Percentiles rank a stretch among this genome's conserved stretches.
Conservation (phyloP, 108 stramenopile genomes). For the Epithemia pelagica region DNA sequence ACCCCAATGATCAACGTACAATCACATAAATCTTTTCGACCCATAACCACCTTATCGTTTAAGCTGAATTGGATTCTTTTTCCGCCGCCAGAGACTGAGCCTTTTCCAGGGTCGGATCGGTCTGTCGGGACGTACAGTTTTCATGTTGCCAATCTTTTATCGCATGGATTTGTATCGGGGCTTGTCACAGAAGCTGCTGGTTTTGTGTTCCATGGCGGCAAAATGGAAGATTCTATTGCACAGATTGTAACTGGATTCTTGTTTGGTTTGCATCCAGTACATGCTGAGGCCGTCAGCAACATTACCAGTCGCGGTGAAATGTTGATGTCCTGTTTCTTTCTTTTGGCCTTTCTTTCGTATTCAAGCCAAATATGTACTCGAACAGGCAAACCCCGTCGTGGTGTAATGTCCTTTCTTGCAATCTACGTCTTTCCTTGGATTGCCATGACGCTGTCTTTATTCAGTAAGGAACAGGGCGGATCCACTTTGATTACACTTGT, state of each 20-base stretch:
- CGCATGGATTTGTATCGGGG: conserved; percentile 41
- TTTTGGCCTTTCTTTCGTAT: conserved; percentile 36
- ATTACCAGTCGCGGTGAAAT: conserved; percentile 55
- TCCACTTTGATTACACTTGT: conserved; percentile 40
- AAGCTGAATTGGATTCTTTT: conserved; percentile 26
- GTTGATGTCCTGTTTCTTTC: conserved; percentile 40
- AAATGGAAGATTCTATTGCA: conserved; percentile 6
- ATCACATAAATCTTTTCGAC: conserved; percentile 51
- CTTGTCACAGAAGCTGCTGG: conserved; percentile 33
- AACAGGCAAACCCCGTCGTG: not conserved
- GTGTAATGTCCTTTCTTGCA: conserved; percentile 8
- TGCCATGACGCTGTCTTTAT: conserved; percentile 38
- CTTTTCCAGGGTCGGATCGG: not conserved
- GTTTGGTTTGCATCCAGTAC: conserved; percentile 51
- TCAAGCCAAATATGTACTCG: conserved; percentile 11
- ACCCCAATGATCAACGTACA: conserved; percentile 24
- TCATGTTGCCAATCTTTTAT: conserved; percentile 36
- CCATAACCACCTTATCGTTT: conserved; percentile 41
- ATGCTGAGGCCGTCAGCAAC: conserved; percentile 52
- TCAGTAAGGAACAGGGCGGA: conserved; percentile 52
- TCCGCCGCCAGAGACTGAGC: conserved; percentile 8
- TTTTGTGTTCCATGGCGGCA: conserved; percentile 15
- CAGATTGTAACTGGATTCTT: conserved; percentile 35
- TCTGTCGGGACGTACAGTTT: conserved; percentile 18
- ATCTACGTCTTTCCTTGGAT: conserved; percentile 44